Base-by-base conservation (phyloP, 805 yeast species). In the Barnettozyma siamensis region DNA sequence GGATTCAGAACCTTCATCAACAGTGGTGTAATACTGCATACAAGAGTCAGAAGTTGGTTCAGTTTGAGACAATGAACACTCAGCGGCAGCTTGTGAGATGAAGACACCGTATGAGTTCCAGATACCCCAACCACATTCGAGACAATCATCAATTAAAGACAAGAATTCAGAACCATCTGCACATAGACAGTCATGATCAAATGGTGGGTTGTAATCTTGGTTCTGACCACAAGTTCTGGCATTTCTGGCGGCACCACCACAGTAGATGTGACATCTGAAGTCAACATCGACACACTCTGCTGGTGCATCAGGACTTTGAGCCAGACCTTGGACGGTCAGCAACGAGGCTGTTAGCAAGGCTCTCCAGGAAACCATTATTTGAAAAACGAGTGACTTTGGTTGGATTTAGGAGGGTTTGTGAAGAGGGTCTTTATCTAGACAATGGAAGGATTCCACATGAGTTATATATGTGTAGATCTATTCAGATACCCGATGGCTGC, bases 101-200 rank as follows among this genome's bases (percentile, higher is more conserved):
- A 29, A 33, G 3, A 17, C 24, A 33, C 41, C 41, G 26, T 41
- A 41, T 12, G 29, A 20, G 12, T 30, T 31, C 44, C 44, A 41
- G 17, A 41, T 29, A 24, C 41, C 20, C 44, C 44, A 41, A 33
- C 41, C 44, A 41, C 44, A 41, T 3, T 23, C 35, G n/a, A 29
- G 17, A 41, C 44, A 41, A 12, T 33, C 29, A 30, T 29, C 38
- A 15, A 20, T 33, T 11, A 17, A 18, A 12, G 19, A 5, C 7
- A 33, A 31, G 40, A 41, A 41, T 19, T 33, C 41, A 13, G 41
- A 18, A 27, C 11, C 20, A 3, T 23, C 23, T 24, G 23, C 37
- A 41, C 44, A 41, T 18, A 41, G 21, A 41, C 44, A 41, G 17
- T 30, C 29, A 17, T 37, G 38, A 19, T 33, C 31, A n/a, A 37